A percentile compares a stretch with the other conserved stretches of the same genome.
These are phyloP conservation scores for Coemansia sp. DNA, from an alignment of 192 early-diverging fungal genomes.

Conservation along the genomic window DNA sequence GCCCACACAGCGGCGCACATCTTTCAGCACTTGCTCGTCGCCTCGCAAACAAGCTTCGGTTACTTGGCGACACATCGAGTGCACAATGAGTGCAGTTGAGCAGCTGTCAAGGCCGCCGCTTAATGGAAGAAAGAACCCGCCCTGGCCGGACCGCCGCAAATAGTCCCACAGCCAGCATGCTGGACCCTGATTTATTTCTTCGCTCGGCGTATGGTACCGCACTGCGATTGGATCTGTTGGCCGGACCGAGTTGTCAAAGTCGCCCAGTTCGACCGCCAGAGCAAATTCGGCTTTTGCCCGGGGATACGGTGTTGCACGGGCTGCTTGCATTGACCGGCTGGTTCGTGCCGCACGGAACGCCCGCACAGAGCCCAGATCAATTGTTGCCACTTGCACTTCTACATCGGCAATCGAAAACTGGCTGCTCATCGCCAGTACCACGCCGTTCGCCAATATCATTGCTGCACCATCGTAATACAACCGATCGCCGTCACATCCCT, in stretches of 20 bases:
- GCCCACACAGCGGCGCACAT: conserved; percentile 67
- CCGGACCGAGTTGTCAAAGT: conserved; percentile 30
- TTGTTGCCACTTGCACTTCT: conserved; percentile 88
- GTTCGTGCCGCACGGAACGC: conserved; percentile 67
- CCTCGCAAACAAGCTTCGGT: conserved; percentile 20
- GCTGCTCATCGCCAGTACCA: conserved; percentile 80
- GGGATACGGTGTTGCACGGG: conserved; percentile 61
- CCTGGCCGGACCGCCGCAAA: conserved; percentile 81
- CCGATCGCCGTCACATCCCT: conserved; percentile 97
- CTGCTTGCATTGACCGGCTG: conserved; percentile 83
- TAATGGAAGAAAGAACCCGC: conserved; percentile 92
- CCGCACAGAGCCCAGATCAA: conserved; percentile 88
- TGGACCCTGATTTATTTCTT: conserved; percentile 92
- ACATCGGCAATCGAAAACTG: conserved; percentile 96
- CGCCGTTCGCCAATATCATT: conserved; percentile 88
- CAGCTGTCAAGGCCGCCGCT: conserved; percentile 99
- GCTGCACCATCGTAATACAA: conserved; percentile 96
- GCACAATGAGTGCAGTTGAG: conserved; percentile 79
- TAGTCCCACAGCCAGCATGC: conserved; percentile 99
- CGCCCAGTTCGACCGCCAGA: conserved; percentile 39
- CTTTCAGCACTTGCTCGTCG: conserved; percentile 70
- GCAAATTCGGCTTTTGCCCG: conserved; percentile 63
- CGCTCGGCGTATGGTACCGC: conserved; percentile 72
- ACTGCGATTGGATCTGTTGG: conserved; percentile 54
- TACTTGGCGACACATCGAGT: conserved; percentile 28